These are phyloP conservation scores for Talaromyces sp. DNA, from an alignment of 2,329 filamentous ascomycete species.

Conservation along the genomic window DNA sequence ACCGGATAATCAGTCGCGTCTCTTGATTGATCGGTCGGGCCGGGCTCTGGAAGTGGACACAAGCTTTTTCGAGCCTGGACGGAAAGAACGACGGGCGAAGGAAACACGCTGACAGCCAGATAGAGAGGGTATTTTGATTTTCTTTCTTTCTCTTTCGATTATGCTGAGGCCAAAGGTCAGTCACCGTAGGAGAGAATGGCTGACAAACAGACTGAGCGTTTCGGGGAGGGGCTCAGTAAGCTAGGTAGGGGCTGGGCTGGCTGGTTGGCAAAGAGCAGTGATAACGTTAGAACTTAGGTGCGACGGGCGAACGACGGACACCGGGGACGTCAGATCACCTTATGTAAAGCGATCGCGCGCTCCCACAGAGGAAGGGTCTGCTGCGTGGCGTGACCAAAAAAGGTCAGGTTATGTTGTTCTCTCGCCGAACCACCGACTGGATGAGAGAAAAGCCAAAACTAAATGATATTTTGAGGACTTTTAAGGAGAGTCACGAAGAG, in stretches of 20 bases:
- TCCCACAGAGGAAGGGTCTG: neutral
- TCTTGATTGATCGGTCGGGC: neutral
- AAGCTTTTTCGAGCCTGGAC: neutral
- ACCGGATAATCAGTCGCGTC: slow-evolving; percentile 12
- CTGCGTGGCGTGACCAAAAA: slow-evolving; percentile 9
- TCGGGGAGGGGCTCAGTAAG: slow-evolving; percentile 14
- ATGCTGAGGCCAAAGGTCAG: neutral
- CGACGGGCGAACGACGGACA: slow-evolving; percentile 4
- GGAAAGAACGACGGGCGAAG: neutral
- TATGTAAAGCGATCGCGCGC: neutral
- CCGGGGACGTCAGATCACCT: slow-evolving; percentile 8
- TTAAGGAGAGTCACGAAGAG: slow-evolving; percentile 8
- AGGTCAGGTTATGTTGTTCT: slow-evolving; percentile 1
- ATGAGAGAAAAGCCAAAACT: neutral
- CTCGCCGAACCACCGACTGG: neutral
- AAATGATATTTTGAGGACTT: neutral
- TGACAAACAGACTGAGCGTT: slow-evolving; percentile 10
- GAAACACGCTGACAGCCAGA: neutral
- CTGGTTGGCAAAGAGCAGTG: neutral
- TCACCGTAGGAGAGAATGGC: neutral
- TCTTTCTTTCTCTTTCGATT: neutral
- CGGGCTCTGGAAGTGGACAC: slow-evolving; percentile 2
- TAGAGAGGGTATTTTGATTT: neutral
- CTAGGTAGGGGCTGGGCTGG: slow-evolving; percentile 10
- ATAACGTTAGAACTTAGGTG: slow-evolving; percentile 3